Percentiles rank a stretch among this genome's conserved stretches.
These are phyloP conservation scores for Pelargonium fulgidum DNA, from an alignment of 441 rosid genomes.

Conservation along the genomic window DNA sequence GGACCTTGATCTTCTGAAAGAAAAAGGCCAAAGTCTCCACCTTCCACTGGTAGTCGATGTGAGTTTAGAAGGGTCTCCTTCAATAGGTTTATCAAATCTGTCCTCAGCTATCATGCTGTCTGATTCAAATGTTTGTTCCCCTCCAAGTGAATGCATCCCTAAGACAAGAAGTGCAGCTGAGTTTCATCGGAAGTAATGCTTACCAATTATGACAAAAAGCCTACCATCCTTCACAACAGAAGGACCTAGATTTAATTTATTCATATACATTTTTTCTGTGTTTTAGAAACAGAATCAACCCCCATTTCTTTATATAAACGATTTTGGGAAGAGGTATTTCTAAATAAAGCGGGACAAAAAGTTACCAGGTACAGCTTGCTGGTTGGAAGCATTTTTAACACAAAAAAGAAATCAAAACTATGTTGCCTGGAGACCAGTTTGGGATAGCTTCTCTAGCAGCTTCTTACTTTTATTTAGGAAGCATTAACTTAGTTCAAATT, in stretches of 20 bases:
- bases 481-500: too few species aligned
- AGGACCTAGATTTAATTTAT: slow-evolving; percentile 45
- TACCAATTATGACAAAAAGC: slow-evolving; percentile 47
- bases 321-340: slow-evolving; percentile 63
- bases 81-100: slow-evolving; percentile 32
- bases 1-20: slow-evolving; percentile 45
- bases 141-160: slow-evolving; percentile 50
- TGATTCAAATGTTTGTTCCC: slow-evolving; percentile 39
- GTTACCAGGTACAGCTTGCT: slow-evolving; percentile 19
- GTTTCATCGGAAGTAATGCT: slow-evolving; percentile 57
- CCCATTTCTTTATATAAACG: slow-evolving; percentile 49
- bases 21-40: slow-evolving; percentile 94
- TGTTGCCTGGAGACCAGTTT: neutral
- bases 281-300: slow-evolving; percentile 53
- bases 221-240: slow-evolving; percentile 46
- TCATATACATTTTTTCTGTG: slow-evolving; percentile 44
- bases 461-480: too few species aligned
- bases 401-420: slow-evolving; percentile 10
- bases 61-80: slow-evolving; percentile 37
- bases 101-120: slow-evolving; percentile 60
- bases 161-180: slow-evolving; percentile 52
- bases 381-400: slow-evolving; percentile 7
- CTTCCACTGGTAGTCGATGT: slow-evolving; percentile 40
- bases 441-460: too few species aligned
- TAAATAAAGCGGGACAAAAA: slow-evolving; percentile 33